Base-by-base conservation (phyloP, 1,139 yeast genomes). In the Protomyces lactucae-debilis region DNA sequence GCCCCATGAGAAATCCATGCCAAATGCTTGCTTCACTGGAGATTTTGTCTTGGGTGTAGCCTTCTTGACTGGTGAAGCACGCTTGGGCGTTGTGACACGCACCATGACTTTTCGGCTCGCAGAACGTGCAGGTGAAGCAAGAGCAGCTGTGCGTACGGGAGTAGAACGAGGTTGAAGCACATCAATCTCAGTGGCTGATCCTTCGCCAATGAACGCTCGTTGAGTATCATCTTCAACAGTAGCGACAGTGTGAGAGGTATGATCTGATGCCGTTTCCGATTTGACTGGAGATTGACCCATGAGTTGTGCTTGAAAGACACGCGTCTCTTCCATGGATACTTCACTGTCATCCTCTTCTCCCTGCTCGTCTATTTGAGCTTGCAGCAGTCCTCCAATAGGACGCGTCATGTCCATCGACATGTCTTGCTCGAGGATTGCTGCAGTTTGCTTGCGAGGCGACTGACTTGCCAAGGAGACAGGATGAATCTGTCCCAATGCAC, bases 361-460 rank as follows among this genome's bases (percentile, higher is more conserved):
- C 18, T 32, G 23, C n/a, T n/a, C 37, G 16, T 51, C 39, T 12
- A 52, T 16, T 1, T 54, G 21, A 14, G 61, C 66, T 18, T 45
- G 45, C 21, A 40, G 23, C 12, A 66, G 57, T 28, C 65, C 61
- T 4, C 68, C 69, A 6, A 61, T 60, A 16, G 68, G 60, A 23
- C 66, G 61, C 10, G 71, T 69, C 55, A 69, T 56, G 32, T 69
- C 71, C 71, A 69, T 69, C 12, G 68, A 61, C 12, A 56, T 64
- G 39, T 65, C 67, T 3, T 55, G 64, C 8, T 40, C 65, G 43
- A 37, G 43, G 9, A 37, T 37, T 6, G 43, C 43, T 14, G 43
- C 14, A 9, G 16, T 37, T 12, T 12, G 16, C 16, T 37, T 37
- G 16, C 43, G 43, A 3, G 53, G 23, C 16, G 48, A 43, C 14